Evolutionary conservation across 805 yeast genomes (phyloP).

Genomic region (Lipomyces sp.): DNA sequence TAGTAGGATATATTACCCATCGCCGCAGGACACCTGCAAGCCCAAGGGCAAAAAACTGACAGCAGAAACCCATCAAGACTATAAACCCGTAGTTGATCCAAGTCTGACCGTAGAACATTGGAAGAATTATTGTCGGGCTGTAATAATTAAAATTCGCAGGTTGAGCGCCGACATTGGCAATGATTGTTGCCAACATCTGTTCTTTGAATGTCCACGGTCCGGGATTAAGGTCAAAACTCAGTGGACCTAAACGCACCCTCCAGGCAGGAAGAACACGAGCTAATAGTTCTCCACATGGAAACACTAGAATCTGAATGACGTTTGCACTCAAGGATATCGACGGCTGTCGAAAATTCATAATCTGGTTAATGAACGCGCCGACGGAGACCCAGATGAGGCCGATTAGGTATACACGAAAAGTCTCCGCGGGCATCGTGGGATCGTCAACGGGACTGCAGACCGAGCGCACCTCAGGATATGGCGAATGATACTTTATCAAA

Average conservation of each 20-base stretch:
- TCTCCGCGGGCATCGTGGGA: conserved; percentile 52
- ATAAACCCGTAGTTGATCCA: conserved; percentile 56
- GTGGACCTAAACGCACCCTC: conserved; percentile 44
- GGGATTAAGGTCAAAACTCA: conserved; percentile 55
- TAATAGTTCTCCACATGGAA: conserved; percentile 59
- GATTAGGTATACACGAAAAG: conserved; percentile 57
- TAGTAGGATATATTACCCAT: conserved; percentile 42
- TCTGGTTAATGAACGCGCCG: conserved; percentile 61
- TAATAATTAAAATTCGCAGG: conserved; percentile 9
- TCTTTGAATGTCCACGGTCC: conserved; percentile 70
- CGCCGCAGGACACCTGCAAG: conserved; percentile 67
- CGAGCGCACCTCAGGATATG: conserved; percentile 61
- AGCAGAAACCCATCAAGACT: conserved; percentile 56
- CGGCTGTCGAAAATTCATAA: conserved; percentile 62
- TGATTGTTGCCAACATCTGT: conserved; percentile 63
- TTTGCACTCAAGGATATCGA: conserved; percentile 54
- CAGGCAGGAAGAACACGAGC: conserved; percentile 53
- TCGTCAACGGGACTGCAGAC: conserved; percentile 48
- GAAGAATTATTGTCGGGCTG: conserved; percentile 17
- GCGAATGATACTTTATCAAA: conserved; percentile 51
- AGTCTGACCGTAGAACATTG: conserved; percentile 44
- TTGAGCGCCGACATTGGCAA: conserved; percentile 35
- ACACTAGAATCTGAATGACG: conserved; percentile 62
- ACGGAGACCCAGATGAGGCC: conserved; percentile 57
- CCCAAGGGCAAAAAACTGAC: conserved; percentile 68